phyloP scores from a whole-genome alignment of 2,329 filamentous ascomycete genomes.

The Pestalotiopsis sp. region DNA sequence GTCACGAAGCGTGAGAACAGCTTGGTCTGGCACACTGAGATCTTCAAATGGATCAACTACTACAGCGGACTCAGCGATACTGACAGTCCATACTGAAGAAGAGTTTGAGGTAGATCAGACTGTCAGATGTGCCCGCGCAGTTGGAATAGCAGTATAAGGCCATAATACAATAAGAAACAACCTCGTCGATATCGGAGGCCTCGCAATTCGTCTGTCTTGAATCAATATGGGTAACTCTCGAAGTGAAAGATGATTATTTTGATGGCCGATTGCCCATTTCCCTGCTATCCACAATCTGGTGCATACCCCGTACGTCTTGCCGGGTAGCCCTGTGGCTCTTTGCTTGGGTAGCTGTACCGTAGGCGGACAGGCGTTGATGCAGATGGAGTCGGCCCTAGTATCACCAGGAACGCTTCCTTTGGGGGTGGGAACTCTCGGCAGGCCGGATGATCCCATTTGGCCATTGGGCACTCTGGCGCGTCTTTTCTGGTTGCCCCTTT shows the following conservation, averaged over 20 bases:
- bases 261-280: neutral
- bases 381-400: neutral
- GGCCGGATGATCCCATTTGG: neutral
- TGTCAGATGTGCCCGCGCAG: neutral
- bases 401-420: neutral
- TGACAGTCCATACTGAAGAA: neutral
- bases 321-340: neutral
- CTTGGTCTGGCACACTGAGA: conserved; percentile 66
- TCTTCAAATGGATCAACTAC: conserved; percentile 68
- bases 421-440: neutral
- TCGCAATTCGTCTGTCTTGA: neutral
- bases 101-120: neutral
- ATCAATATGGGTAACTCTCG: neutral
- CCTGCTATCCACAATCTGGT: neutral
- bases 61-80: conserved; percentile 36
- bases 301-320: neutral
- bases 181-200: neutral
- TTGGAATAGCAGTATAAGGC: neutral
- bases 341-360: neutral
- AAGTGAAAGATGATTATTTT: neutral
- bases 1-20: conserved; percentile 69
- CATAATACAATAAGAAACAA: neutral
- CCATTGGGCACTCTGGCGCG: neutral
- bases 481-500: neutral
- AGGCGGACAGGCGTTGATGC: neutral